Percentiles rank a stretch among this genome's conserved stretches.
Evolutionary conservation across 352 stramenopile genomes (phyloP).

Genomic region (Phytopythium delawarense): DNA sequence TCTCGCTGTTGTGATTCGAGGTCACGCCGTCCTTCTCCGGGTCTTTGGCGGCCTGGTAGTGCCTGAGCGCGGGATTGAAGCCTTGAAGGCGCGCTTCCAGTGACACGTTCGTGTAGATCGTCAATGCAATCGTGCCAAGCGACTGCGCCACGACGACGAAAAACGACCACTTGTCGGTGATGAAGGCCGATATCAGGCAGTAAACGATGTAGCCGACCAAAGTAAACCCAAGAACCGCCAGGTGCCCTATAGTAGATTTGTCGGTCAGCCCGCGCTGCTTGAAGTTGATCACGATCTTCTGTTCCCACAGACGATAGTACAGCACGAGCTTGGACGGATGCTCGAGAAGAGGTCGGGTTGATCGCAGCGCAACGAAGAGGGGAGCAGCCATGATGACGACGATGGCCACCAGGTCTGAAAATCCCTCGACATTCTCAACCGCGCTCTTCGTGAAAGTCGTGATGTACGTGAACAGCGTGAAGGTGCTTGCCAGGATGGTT

Average conservation of each 20-base stretch:
- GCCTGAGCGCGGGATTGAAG: background rate
- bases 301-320: constrained; percentile 4
- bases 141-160: background rate
- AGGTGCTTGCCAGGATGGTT: background rate
- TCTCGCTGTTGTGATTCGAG: background rate
- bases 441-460: background rate
- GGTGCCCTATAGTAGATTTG: background rate
- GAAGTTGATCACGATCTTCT: constrained; percentile 5
- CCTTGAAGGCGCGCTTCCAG: background rate
- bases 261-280: background rate
- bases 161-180: background rate
- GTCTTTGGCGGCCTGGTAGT: background rate
- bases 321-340: background rate
- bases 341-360: background rate
- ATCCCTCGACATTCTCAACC: background rate
- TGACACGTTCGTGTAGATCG: background rate
- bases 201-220: background rate
- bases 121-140: background rate
- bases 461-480: constrained; percentile 3
- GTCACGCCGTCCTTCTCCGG: background rate
- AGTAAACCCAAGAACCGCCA: background rate
- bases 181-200: background rate
- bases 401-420: background rate
- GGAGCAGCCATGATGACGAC: background rate
- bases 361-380: background rate